These are phyloP conservation scores for Hypericum perforatum DNA, from an alignment of 345 rosid genomes.

Conservation along the genomic window DNA sequence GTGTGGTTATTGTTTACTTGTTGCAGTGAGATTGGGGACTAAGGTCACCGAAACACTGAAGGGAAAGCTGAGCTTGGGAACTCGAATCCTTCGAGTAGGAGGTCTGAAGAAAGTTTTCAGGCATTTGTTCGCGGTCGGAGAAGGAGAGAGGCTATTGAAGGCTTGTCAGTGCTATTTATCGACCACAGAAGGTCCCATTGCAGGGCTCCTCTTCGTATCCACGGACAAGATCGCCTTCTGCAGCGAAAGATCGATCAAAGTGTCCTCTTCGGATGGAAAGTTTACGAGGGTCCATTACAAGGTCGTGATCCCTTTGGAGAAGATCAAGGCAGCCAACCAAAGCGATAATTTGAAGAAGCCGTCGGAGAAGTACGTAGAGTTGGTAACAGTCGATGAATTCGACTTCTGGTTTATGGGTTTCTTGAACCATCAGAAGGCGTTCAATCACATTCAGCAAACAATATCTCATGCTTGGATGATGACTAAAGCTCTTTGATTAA, in stretches of 20 bases:
- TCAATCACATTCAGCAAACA: slow-evolving; percentile 45
- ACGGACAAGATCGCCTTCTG: slow-evolving; percentile 31
- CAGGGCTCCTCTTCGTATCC: slow-evolving; percentile 42
- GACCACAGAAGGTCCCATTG: slow-evolving; percentile 40
- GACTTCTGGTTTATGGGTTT: slow-evolving; percentile 97
- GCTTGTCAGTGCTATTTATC: slow-evolving; percentile 41
- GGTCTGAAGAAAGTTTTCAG: slow-evolving; percentile 36
- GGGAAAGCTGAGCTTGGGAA: slow-evolving; percentile 42
- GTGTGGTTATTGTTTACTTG: neutral
- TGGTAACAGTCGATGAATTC: slow-evolving; percentile 52
- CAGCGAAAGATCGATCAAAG: slow-evolving; percentile 39
- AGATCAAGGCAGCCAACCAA: slow-evolving; percentile 44
- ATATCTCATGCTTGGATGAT: slow-evolving; percentile 22
- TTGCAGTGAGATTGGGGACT: slow-evolving; percentile 31
- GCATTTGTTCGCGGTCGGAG: slow-evolving; percentile 25
- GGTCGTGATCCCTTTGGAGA: slow-evolving; percentile 47
- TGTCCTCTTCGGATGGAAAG: slow-evolving; percentile 26
- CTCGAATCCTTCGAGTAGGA: slow-evolving; percentile 31
- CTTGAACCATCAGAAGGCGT: slow-evolving; percentile 56
- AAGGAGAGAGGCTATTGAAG: slow-evolving; percentile 34
- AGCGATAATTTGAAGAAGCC: slow-evolving; percentile 51
- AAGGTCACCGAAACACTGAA: slow-evolving; percentile 35
- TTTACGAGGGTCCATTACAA: slow-evolving; percentile 28
- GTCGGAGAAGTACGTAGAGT: slow-evolving; percentile 58
- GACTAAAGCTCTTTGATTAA: slow-evolving; percentile 10